Conservation (phyloP, 2,329 filamentous ascomycete genomes). For the Arthrobotrys musiformis region DNA sequence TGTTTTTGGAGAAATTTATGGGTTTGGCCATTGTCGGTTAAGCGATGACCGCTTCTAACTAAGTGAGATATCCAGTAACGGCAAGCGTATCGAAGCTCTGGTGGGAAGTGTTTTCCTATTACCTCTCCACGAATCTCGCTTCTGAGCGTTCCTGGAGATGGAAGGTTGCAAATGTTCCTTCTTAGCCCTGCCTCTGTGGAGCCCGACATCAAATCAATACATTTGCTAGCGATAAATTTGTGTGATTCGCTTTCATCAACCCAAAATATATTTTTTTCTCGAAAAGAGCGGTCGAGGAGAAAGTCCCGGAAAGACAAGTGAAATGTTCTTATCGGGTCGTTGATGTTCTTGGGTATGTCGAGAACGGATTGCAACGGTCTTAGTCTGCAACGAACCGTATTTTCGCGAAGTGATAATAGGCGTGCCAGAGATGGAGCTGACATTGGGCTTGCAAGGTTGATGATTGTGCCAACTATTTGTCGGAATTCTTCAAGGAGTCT, state of each 20-base stretch:
- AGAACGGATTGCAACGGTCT: constrained; percentile 7
- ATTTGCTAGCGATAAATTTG: constrained; percentile 60
- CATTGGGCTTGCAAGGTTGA: constrained; percentile 1
- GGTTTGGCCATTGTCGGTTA: not conserved
- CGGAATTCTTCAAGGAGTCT: constrained; percentile 2
- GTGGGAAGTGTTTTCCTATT: constrained; percentile 58
- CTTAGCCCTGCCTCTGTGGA: constrained; percentile 58
- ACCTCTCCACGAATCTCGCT: constrained; percentile 57
- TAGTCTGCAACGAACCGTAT: not conserved
- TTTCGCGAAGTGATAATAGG: not conserved
- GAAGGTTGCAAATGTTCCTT: constrained; percentile 62
- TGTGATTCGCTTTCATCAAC: constrained; percentile 59
- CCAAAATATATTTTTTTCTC: constrained; percentile 12
- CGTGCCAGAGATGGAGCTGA: not conserved
- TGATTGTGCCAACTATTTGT: constrained; percentile 9
- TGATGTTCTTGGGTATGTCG: not conserved
- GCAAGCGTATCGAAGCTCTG: constrained; percentile 60
- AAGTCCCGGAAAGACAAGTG: constrained; percentile 45
- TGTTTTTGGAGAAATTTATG: constrained; percentile 16
- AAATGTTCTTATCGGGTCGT: constrained; percentile 31
- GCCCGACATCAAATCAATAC: constrained; percentile 62
- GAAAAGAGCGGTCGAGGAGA: constrained; percentile 13
- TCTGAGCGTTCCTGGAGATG: constrained; percentile 56
- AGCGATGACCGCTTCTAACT: not conserved
- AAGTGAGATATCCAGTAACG: constrained; percentile 18